These are phyloP conservation scores for Clarkia xantiana DNA, from an alignment of 345 rosid genomes.

Conservation along the genomic window DNA sequence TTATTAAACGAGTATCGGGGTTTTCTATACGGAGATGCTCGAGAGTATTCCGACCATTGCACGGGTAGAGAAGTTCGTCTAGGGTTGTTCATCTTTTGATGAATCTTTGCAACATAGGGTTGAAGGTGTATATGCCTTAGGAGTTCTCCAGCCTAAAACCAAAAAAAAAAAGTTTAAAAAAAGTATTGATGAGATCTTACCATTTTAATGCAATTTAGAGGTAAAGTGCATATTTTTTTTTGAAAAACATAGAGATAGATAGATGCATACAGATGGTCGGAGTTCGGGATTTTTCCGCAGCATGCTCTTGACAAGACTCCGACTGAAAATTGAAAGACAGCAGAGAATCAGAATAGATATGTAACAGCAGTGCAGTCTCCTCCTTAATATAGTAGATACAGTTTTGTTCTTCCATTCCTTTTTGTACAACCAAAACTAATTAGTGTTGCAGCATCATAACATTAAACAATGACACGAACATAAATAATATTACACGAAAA, in stretches of 20 bases:
- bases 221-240: too few species aligned
- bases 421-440: too few species aligned
- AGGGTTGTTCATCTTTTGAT: constrained; percentile 59
- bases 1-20: constrained; percentile 42
- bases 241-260: constrained; percentile 6
- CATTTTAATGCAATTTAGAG: too few species aligned
- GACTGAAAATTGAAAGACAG: constrained; percentile 36
- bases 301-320: constrained; percentile 92
- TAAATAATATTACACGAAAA: too few species aligned
- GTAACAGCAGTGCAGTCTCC: too few species aligned
- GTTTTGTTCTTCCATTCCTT: too few species aligned
- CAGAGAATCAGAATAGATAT: too few species aligned
- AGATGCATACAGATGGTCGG: constrained; percentile 75
- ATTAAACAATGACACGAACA: too few species aligned
- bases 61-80: constrained; percentile 41
- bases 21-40: constrained; percentile 22
- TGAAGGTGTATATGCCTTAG: constrained; percentile 72
- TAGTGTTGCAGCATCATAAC: too few species aligned
- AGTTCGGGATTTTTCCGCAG: constrained; percentile 97
- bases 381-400: too few species aligned
- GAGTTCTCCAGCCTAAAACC: constrained; percentile 78
- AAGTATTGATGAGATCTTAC: too few species aligned
- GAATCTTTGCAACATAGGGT: constrained; percentile 59
- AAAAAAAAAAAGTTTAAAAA: too few species aligned
- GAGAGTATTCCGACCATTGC: constrained; percentile 43